Conservation (phyloP, 2,329 filamentous ascomycete genomes). For the Trichophyton verrucosum region DNA sequence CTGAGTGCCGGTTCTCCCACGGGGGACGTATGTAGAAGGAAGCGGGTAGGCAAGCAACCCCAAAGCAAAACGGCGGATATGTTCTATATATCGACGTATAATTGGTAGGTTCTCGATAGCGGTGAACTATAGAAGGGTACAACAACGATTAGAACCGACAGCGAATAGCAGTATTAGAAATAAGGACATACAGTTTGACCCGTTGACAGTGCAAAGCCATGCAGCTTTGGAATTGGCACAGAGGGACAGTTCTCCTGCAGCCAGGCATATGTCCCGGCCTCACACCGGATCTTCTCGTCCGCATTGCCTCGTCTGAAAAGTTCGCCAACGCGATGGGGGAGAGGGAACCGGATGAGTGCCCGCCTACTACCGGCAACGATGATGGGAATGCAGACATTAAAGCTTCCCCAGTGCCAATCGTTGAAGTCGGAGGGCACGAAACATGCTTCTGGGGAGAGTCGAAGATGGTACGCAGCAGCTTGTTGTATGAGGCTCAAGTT, state of each 20-base stretch:
- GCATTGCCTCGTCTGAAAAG: conserved; percentile 3
- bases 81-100: not conserved
- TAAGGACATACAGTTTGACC: not conserved
- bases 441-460: not conserved
- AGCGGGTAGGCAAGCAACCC: not conserved
- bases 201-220: conserved; percentile 11
- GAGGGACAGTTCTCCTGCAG: conserved; percentile 6
- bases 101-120: not conserved
- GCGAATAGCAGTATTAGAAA: no score
- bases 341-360: not conserved
- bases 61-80: not conserved
- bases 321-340: not conserved
- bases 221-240: conserved; percentile 12
- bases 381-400: not conserved
- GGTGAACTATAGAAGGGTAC: not conserved
- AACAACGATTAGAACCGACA: no score
- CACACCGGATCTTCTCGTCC: conserved; percentile 6
- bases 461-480: not conserved
- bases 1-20: not conserved
- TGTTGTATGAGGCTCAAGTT: no score
- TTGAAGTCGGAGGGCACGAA: no score
- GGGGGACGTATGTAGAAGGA: conserved; percentile 1
- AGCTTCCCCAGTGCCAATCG: not conserved
- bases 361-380: not conserved
- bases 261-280: conserved; percentile 5